A percentile compares a stretch with the other conserved stretches of the same genome.
These are phyloP conservation scores for Xerocomellus intermedius DNA, from an alignment of 768 basidiomycete species.

Conservation along the genomic window DNA sequence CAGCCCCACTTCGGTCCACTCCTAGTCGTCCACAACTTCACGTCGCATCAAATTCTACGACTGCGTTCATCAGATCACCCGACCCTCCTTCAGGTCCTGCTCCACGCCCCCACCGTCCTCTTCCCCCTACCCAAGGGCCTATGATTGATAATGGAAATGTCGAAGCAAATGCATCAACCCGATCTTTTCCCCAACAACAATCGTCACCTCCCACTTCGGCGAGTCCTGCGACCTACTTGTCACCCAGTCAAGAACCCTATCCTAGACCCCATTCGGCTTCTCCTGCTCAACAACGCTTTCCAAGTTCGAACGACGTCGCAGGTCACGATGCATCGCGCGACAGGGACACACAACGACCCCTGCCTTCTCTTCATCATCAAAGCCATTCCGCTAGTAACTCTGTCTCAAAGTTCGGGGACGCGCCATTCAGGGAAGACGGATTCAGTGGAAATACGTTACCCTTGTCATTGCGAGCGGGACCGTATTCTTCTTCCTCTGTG, in stretches of 20 bases:
- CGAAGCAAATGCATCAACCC: slow-evolving; percentile 18
- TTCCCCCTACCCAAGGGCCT: slow-evolving; percentile 30
- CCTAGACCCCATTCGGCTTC: slow-evolving; percentile 63
- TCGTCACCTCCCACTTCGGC: slow-evolving; percentile 21
- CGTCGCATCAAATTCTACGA: slow-evolving; percentile 17
- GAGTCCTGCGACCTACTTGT: slow-evolving; percentile 32
- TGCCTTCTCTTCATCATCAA: slow-evolving; percentile 24
- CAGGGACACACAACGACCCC: slow-evolving; percentile 29
- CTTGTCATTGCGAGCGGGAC: slow-evolving; percentile 27
- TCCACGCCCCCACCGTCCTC: slow-evolving; percentile 28
- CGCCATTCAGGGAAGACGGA: slow-evolving; percentile 30
- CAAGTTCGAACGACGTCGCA: slow-evolving; percentile 15
- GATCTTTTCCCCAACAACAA: slow-evolving; percentile 26
- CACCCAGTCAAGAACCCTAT: slow-evolving; percentile 55
- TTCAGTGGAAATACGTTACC: slow-evolving; percentile 25
- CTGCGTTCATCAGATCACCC: slow-evolving; percentile 12
- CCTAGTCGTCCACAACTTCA: slow-evolving; percentile 32
- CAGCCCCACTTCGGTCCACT: slow-evolving; percentile 26
- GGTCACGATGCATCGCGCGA: slow-evolving; percentile 27
- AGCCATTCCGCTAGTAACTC: slow-evolving; percentile 28
- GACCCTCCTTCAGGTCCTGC: slow-evolving; percentile 18
- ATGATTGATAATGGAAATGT: slow-evolving; percentile 15
- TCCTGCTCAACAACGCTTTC: slow-evolving; percentile 33
- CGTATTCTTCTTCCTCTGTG: slow-evolving; percentile 19
- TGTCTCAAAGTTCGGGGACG: slow-evolving; percentile 32